Percentiles rank a stretch among this genome's conserved stretches.
phyloP scores from a whole-genome alignment of 2,329 filamentous ascomycete genomes.

The Aspergillus sp. region DNA sequence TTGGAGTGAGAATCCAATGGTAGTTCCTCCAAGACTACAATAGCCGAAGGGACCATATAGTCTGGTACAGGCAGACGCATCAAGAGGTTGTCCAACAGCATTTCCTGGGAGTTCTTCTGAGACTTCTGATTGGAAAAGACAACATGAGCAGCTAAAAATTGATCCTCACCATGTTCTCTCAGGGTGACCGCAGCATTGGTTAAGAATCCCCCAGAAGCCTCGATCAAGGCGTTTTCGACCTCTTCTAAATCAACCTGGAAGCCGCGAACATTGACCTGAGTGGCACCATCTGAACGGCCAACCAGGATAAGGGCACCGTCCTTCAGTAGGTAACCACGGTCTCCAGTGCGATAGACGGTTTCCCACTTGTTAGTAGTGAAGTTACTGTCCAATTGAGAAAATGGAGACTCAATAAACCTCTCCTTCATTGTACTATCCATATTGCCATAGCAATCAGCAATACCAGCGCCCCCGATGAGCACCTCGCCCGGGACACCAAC shows the following conservation, averaged over 20 bases:
- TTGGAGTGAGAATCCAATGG: not conserved
- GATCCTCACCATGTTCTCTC: not conserved
- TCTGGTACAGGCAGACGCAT: not conserved
- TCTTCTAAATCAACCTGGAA: not conserved
- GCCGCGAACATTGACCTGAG: not conserved
- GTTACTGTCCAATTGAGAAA: not conserved
- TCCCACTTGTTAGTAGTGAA: not conserved
- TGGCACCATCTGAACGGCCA: not conserved
- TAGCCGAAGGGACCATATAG: not conserved
- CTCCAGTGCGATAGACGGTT: not conserved
- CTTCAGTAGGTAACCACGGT: not conserved
- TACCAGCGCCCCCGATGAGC: conserved; percentile 7
- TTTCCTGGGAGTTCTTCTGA: not conserved
- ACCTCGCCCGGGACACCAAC: conserved; percentile 8
- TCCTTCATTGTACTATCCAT: not conserved
- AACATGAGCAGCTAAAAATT: not conserved
- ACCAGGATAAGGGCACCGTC: not conserved
- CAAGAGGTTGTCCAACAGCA: not conserved
- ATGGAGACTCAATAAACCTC: not conserved
- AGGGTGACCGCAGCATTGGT: not conserved
- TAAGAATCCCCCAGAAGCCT: not conserved
- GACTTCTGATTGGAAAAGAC: not conserved
- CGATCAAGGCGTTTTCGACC: not conserved
- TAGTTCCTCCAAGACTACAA: not conserved
- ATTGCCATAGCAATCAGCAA: conserved; percentile 8